Evolutionary conservation across 2,329 filamentous ascomycete species (phyloP).

Genomic region (Fragosphaeria purpurea): DNA sequence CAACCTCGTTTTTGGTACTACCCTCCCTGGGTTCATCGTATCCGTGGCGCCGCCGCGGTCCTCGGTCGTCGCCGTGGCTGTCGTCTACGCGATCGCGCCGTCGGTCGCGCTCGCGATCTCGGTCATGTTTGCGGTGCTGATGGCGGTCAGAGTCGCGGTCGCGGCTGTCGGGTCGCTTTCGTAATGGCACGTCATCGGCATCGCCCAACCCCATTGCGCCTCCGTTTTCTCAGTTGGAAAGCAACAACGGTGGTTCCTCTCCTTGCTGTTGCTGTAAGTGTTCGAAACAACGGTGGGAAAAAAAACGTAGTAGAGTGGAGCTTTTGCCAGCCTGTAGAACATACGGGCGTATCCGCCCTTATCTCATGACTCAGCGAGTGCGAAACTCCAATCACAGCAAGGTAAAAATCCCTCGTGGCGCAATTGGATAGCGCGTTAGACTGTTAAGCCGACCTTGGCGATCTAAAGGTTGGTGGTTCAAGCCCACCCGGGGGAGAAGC

Average conservation of each 20-base stretch:
- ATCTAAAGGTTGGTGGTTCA: slow-evolving; percentile 7
- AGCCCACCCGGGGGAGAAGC: slow-evolving; percentile 8
- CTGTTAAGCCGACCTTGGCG: slow-evolving; percentile 4
- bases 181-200: too few relatives aligned
- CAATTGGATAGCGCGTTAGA: slow-evolving; percentile 11
- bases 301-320: too few relatives aligned
- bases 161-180: slow-evolving; percentile 7
- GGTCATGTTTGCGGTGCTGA: slow-evolving; percentile 8
- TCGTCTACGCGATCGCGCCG: slow-evolving; percentile 17
- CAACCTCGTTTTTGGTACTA: slow-evolving; percentile 9
- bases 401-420: slow-evolving; percentile 6
- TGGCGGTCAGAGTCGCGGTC: slow-evolving; percentile 12
- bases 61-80: slow-evolving; percentile 14
- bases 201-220: too few relatives aligned
- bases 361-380: too few relatives aligned
- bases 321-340: too few relatives aligned
- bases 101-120: slow-evolving; percentile 14
- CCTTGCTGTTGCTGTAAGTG: too few relatives aligned
- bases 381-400: background rate
- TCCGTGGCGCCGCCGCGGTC: background rate
- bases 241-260: too few relatives aligned
- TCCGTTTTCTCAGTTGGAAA: too few relatives aligned
- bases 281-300: too few relatives aligned
- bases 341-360: too few relatives aligned
- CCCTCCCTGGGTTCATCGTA: too few relatives aligned